These are phyloP conservation scores for Fusarium tricinctum DNA, from an alignment of 2,329 filamentous ascomycete genomes.

Conservation along the genomic window DNA sequence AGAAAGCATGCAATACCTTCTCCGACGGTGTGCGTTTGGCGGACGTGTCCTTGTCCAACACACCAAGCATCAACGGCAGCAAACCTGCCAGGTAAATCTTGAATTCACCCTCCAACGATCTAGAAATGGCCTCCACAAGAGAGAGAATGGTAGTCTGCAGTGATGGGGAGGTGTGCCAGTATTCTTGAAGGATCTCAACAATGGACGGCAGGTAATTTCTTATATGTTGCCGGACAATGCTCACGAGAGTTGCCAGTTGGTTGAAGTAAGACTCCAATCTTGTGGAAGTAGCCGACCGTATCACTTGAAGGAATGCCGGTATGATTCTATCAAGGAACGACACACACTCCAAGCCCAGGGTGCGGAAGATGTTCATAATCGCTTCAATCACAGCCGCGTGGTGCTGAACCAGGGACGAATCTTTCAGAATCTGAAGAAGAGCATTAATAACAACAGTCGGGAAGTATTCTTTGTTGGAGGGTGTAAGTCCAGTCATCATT, in stretches of 20 bases:
- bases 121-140: slow-evolving; percentile 92
- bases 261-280: slow-evolving; percentile 97
- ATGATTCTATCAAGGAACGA: slow-evolving; percentile 95
- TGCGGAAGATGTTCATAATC: slow-evolving; percentile 99
- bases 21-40: slow-evolving; percentile 85
- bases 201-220: slow-evolving; percentile 90
- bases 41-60: slow-evolving; percentile 87
- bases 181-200: slow-evolving; percentile 87
- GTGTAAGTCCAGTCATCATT: slow-evolving; percentile 97
- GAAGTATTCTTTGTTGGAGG: slow-evolving; percentile 98
- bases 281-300: slow-evolving; percentile 81
- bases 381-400: slow-evolving; percentile 96
- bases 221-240: slow-evolving; percentile 96
- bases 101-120: slow-evolving; percentile 96
- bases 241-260: slow-evolving; percentile 91
- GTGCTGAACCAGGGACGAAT: slow-evolving; percentile 88
- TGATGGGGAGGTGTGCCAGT: slow-evolving; percentile 85
- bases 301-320: slow-evolving; percentile 91
- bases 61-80: slow-evolving; percentile 92
- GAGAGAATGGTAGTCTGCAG: slow-evolving; percentile 93
- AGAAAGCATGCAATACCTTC: slow-evolving; percentile 91
- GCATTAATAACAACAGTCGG: slow-evolving; percentile 98
- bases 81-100: slow-evolving; percentile 93
- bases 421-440: slow-evolving; percentile 90
- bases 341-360: slow-evolving; percentile 94